Base-by-base conservation (phyloP, 2,329 filamentous ascomycete genomes). In the Diaporthe helianthi region DNA sequence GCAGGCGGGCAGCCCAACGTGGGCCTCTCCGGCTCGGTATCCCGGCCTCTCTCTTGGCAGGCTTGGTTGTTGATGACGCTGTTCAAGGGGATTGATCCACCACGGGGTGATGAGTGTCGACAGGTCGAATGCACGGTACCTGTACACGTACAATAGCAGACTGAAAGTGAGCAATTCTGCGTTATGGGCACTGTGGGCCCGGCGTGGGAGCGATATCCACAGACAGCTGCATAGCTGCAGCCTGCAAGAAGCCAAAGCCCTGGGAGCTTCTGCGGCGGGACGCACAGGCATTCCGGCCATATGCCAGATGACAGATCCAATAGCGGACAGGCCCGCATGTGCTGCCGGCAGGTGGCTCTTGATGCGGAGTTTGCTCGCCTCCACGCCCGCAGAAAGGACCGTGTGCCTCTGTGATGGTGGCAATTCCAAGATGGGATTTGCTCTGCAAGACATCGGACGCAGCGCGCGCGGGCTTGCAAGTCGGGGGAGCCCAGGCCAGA, bases 191-290 rank as follows among this genome's bases (percentile, higher is more conserved):
- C 29, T 26, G 58, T 63, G 58, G 58, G 29, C 33, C 47, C 19
- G 22, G 58, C 29, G 29, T 38, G 47, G 64, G 46, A 49, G 54
- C 54, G 49, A 26, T 49, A 70, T 65, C 64, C 64, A 63, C 63
- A 63, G 47, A 67, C 65, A 47, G 46, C 36, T 38, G 69, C 55
- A 63, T 29, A 68, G 65, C 68, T 70, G 64, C 68, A 70, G n/a
- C n/a, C n/a, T n/a, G n/a, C n/a, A n/a, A 55, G 68, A 67, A 67
- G n/a, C n/a, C 13, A 15, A 38, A 38, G 68, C 68, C 66, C 68
- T 67, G 68, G 68, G 54, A 65, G 69, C 65, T 24, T 64, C 68
- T 70, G 60, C 55, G 65, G 54, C 65, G 54, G 61, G 46, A 70
- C 64, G 51, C 64, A 67, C 41, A 67, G 65, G 41, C 65, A 49